These are phyloP conservation scores for Dactylellina haptotyla DNA, from an alignment of 2,329 filamentous ascomycete species.

Conservation along the genomic window DNA sequence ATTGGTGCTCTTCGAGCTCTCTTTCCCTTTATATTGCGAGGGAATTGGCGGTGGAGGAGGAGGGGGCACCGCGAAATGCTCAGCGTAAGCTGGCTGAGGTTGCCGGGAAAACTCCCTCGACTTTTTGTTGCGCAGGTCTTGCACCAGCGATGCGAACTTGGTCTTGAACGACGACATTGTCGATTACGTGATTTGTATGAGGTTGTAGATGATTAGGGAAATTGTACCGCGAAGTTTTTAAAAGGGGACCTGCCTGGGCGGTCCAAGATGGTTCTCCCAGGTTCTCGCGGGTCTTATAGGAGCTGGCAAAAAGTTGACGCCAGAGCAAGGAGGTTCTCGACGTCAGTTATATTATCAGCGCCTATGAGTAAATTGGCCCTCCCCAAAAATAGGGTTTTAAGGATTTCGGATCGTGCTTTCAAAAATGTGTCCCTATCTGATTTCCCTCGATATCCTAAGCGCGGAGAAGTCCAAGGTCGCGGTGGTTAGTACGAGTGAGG, in stretches of 20 bases:
- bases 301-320: conserved; percentile 21
- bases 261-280: neutral
- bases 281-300: conserved; percentile 16
- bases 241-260: conserved; percentile 30
- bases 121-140: conserved; percentile 51
- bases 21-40: conserved; percentile 20
- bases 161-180: conserved; percentile 51
- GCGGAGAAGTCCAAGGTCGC: conserved; percentile 20
- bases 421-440: neutral
- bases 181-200: conserved; percentile 5
- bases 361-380: conserved; percentile 37
- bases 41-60: conserved; percentile 45
- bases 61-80: conserved; percentile 42
- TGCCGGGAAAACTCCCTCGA: conserved; percentile 50
- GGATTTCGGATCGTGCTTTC: conserved; percentile 13
- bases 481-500: conserved; percentile 13
- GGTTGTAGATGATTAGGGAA: conserved; percentile 1
- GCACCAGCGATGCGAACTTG: conserved; percentile 51
- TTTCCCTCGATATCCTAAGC: conserved; percentile 37
- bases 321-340: conserved; percentile 25
- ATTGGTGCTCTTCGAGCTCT: conserved; percentile 17
- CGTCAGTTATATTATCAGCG: conserved; percentile 47
- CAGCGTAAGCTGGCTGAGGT: conserved; percentile 42
- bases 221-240: conserved; percentile 38
- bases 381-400: conserved; percentile 48